Conservation (phyloP, 2,329 filamentous ascomycete species). For the Alternaria ethzedia region DNA sequence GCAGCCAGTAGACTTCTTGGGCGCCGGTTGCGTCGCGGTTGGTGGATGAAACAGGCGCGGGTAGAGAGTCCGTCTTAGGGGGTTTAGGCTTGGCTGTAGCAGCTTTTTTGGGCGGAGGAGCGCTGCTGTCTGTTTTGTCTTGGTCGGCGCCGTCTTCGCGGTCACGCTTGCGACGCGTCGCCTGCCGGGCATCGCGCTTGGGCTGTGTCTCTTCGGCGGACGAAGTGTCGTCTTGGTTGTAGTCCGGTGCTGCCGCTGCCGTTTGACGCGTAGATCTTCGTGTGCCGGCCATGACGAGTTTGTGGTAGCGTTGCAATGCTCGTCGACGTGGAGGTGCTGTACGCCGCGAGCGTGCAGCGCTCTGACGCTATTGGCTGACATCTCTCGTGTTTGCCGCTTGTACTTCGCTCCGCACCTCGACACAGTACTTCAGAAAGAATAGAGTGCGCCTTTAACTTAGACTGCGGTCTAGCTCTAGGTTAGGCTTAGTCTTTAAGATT, state of each 20-base stretch:
- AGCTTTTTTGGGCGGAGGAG: slow-evolving; percentile 31
- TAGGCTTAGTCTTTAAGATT: no score
- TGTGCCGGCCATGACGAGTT: slow-evolving; percentile 32
- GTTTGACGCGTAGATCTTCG: slow-evolving; percentile 40
- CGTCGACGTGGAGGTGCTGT: not conserved
- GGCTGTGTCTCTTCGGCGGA: slow-evolving; percentile 18
- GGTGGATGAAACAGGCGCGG: slow-evolving; percentile 22
- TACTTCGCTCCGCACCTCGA: not conserved
- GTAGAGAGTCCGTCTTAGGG: slow-evolving; percentile 12
- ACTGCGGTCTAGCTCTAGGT: no score
- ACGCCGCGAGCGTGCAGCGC: slow-evolving; percentile 1
- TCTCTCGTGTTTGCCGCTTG: not conserved
- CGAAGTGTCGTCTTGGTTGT: slow-evolving; percentile 26
- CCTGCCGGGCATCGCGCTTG: slow-evolving; percentile 31
- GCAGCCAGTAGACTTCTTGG: slow-evolving; percentile 54
- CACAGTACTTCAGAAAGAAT: not conserved
- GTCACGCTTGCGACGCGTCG: slow-evolving; percentile 38
- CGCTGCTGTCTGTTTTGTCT: slow-evolving; percentile 11
- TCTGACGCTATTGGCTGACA: slow-evolving; percentile 5
- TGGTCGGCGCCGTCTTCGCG: slow-evolving; percentile 25
- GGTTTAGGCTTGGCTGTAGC: slow-evolving; percentile 18
- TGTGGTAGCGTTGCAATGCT: slow-evolving; percentile 3
- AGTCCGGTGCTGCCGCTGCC: slow-evolving; percentile 20
- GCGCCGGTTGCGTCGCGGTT: slow-evolving; percentile 36
- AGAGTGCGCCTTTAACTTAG: no score